phyloP scores from a whole-genome alignment of 768 basidiomycete genomes.

The Trametes coccinea region DNA sequence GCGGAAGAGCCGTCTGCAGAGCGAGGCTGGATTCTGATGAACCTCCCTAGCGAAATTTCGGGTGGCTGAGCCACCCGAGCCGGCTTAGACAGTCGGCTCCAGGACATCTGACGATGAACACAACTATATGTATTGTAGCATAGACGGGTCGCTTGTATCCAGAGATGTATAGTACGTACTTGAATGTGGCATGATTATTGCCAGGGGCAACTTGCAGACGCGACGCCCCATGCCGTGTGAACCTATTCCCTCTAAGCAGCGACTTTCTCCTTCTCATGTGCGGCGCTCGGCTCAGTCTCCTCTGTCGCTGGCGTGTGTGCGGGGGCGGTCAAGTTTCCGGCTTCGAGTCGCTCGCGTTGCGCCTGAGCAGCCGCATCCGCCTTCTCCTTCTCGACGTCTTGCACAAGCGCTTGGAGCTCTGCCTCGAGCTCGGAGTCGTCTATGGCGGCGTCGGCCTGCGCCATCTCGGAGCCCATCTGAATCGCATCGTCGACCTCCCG shows the following conservation, averaged over 20 bases:
- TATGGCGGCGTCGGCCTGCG: conserved; percentile 45
- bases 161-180: conserved; percentile 3
- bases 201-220: neutral
- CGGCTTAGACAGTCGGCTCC: neutral
- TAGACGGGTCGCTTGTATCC: conserved; percentile 8
- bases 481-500: conserved; percentile 82
- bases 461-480: conserved; percentile 62
- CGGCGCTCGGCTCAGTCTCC: neutral
- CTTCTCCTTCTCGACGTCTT: conserved; percentile 42
- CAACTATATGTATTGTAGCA: conserved; percentile 3
- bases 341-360: conserved; percentile 12
- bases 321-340: conserved; percentile 9
- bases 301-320: neutral
- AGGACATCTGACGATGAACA: neutral
- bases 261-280: conserved; percentile 3
- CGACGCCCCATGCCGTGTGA: too few species aligned
- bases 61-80: neutral
- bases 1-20: conserved; percentile 47
- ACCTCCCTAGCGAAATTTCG: too few species aligned
- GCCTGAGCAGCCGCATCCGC: conserved; percentile 15
- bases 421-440: conserved; percentile 61
- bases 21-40: conserved; percentile 24
- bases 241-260: neutral
- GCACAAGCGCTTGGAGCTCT: conserved; percentile 62
- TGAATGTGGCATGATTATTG: conserved; percentile 1